Base-by-base conservation (phyloP, 441 rosid genomes). In the Gossypium lobatum region DNA sequence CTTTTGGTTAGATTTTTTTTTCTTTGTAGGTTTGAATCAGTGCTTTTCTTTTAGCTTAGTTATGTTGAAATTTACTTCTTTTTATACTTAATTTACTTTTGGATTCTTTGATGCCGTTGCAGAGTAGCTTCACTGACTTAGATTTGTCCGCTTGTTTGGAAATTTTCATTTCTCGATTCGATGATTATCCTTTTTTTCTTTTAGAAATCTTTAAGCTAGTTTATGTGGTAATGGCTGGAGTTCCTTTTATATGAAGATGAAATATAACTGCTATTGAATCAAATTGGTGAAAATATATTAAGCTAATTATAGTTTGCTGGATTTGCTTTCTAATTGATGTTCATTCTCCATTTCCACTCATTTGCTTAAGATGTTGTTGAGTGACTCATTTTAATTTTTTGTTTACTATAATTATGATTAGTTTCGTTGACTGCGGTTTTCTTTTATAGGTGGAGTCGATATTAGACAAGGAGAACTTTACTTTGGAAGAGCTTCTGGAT, bases 401-500 rank as follows among this genome's bases (percentile, higher is more conserved):
- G 10, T 4, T 65, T 26, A 6, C 14, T 48, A 25, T 18, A 17
- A 4, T 58, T 39, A 10, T 42, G 53, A 23, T 50, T 54, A 23
- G 1, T 45, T 72, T 21, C 28, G 61, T 11, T 62, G 17, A 26
- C 42, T 48, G 25, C 57, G 62, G 71, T 71, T 1, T 60, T 60
- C 21, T 18, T 71, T 62, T 75, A 53, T 70, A 95, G 99, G 98
- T 95, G 88, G 98, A 95, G 83, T 73, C 95, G 0, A 76, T 95
- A 42, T 75, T 95, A 71, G 98, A 95, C 90, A 93, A 90, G 80
- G 99, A 89, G 20, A 88, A 85, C 81, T 95, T 87, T 82, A 84
- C 98, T 0, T 85, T 95, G 88, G 99, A 93, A 73, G 98, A 93
- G 89, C 97, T 95, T 80, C 82, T 95, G 59, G 97, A 95, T 55